A percentile compares a stretch with the other conserved stretches of the same genome.
Evolutionary conservation across 2,329 filamentous ascomycete species (phyloP).

Genomic region (Geosmithia flava): DNA sequence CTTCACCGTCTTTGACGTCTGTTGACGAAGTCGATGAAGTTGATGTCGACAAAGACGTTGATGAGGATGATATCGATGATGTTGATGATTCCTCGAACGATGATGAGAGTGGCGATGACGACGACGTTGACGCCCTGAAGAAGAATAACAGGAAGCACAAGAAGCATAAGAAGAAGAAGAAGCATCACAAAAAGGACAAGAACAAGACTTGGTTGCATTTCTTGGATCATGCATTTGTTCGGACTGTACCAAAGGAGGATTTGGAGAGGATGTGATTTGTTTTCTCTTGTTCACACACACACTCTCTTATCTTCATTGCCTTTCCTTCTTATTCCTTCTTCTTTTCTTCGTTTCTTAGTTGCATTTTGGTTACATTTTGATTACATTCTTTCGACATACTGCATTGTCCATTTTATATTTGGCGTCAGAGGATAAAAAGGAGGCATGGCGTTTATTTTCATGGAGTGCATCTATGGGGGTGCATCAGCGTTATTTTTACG

Average conservation of each 20-base stretch:
- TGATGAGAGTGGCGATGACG: slow-evolving; percentile 10
- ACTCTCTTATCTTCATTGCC: too few species aligned
- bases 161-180: slow-evolving; percentile 36
- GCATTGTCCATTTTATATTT: too few species aligned
- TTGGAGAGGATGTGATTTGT: slow-evolving; percentile 33
- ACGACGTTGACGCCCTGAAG: slow-evolving; percentile 20
- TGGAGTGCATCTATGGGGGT: too few species aligned
- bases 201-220: slow-evolving; percentile 71
- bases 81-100: slow-evolving; percentile 12
- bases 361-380: too few species aligned
- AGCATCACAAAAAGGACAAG: slow-evolving; percentile 25
- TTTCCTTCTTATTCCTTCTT: too few species aligned
- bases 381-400: too few species aligned
- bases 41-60: slow-evolving; percentile 13
- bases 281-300: too few species aligned
- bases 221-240: slow-evolving; percentile 66
- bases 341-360: too few species aligned
- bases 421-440: too few species aligned
- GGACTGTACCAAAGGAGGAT: slow-evolving; percentile 54
- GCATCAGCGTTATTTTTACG: too few species aligned
- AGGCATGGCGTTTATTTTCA: too few species aligned
- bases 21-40: slow-evolving; percentile 11
- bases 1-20: too few species aligned
- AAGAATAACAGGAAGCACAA: slow-evolving; percentile 34
- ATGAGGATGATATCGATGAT: slow-evolving; percentile 11